Conservation (phyloP, 2,329 filamentous ascomycete species). For the Alternaria incomplexa region DNA sequence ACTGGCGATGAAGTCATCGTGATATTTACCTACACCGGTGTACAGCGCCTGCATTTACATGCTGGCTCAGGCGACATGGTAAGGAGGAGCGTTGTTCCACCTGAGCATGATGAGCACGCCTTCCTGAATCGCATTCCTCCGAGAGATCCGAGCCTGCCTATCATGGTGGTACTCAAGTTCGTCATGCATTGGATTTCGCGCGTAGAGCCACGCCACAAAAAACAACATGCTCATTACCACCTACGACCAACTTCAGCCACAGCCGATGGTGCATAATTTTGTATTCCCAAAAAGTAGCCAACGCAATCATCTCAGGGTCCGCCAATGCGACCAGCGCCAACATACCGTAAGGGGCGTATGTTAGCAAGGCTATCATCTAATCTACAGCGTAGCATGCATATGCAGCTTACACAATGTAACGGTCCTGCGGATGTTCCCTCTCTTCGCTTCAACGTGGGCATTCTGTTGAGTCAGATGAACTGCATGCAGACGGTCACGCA, state of each 20-base stretch:
- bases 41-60: neutral
- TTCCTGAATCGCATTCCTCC: neutral
- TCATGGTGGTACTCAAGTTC: neutral
- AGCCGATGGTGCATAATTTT: neutral
- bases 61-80: neutral
- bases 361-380: conserved; percentile 15
- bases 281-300: neutral
- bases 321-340: neutral
- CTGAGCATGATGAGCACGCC: neutral
- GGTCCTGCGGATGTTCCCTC: neutral
- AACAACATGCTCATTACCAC: neutral
- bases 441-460: neutral
- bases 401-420: conserved; percentile 8
- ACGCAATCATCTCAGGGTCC: neutral
- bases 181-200: neutral
- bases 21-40: neutral
- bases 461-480: conserved; percentile 5
- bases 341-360: neutral
- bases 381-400: conserved; percentile 2
- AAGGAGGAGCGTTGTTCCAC: neutral
- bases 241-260: neutral
- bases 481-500: neutral
- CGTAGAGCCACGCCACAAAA: neutral
- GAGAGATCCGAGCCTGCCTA: neutral
- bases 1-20: conserved; percentile 10